Base-by-base conservation (phyloP, 2,329 filamentous ascomycete genomes). In the Xylariaceae sp. region DNA sequence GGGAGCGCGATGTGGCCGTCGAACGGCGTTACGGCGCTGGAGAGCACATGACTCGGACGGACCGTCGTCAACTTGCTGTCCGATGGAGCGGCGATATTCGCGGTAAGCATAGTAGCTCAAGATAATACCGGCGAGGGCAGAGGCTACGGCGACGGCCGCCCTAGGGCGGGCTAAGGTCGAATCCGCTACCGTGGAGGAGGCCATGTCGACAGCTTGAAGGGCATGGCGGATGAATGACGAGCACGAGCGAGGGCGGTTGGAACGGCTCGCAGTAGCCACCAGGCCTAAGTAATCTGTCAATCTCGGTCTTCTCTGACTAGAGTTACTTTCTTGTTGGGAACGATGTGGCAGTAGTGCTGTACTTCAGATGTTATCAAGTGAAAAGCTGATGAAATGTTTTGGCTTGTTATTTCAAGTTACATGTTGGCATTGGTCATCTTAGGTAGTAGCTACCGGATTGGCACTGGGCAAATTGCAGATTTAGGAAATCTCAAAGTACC, bases 11-110 rank as follows among this genome's bases (percentile, higher is more conserved):
- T 63, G 56, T 32, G 57, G 56, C 41, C 75, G 73, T 45, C 81
- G 78, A 26, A 85, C 57, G 9, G 83, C 82, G 59, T 85, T 85
- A 55, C 81, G 81, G 46, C 83, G 69, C 50, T 76, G 81, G 19
- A 86, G 63, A 11, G 61, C 58, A 21, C 56, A 49, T n/a, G 21
- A 6, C 21, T 24, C 21, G n/a, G n/a, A n/a, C n/a, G n/a, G n/a
- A n/a, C n/a, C n/a, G n/a, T 24, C 21, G 7, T 24, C 7, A 24
- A 7, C 59, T 61, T 8, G 50, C 54, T 29, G 50, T 8, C 16
- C 16, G 18, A 15, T 17, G 12, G 21, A 11, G 3, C 30, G 24
- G 26, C 14, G 16, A 21, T 13, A 14, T 31, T 59, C 60, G 41
- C 52, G 56, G 57, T 80, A 83, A 50, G 78, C 62, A 40, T 77